Evolutionary conservation across 192 early-diverging fungal species (phyloP).

Genomic region (Funneliformis geosporum): DNA sequence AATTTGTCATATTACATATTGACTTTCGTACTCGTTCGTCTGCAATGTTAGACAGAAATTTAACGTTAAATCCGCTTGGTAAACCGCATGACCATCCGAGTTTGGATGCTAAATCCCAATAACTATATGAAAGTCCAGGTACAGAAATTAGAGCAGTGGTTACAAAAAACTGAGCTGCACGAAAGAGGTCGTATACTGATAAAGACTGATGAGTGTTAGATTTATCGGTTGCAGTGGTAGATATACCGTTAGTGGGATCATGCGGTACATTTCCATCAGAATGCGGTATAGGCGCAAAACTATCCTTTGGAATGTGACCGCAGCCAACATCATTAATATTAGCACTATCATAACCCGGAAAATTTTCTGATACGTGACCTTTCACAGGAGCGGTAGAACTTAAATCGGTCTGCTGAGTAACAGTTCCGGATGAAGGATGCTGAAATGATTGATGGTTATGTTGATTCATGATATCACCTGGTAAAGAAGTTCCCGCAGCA

Average conservation of each 20-base stretch:
- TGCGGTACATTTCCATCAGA: background rate
- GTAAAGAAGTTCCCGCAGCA: background rate
- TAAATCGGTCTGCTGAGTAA: too few relatives aligned
- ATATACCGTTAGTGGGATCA: background rate
- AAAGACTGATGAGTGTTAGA: background rate
- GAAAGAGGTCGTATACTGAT: constrained; percentile 25
- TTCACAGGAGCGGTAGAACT: too few relatives aligned
- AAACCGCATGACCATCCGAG: constrained; percentile 14
- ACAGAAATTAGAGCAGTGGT: constrained; percentile 20
- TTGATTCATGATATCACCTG: background rate
- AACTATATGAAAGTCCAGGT: background rate
- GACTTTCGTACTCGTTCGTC: background rate
- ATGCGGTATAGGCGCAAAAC: background rate
- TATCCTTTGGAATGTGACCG: background rate
- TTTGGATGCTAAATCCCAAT: constrained; percentile 3
- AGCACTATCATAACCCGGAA: too few relatives aligned
- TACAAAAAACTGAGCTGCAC: constrained; percentile 16
- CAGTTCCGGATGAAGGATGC: too few relatives aligned
- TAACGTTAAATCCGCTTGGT: background rate
- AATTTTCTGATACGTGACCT: too few relatives aligned
- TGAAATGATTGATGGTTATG: background rate
- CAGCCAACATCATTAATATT: too few relatives aligned
- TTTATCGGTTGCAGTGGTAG: background rate
- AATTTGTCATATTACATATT: background rate
- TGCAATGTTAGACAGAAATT: background rate